Conservation (phyloP, 129 eudicot species). For the Saposhnikovia divaricata region DNA sequence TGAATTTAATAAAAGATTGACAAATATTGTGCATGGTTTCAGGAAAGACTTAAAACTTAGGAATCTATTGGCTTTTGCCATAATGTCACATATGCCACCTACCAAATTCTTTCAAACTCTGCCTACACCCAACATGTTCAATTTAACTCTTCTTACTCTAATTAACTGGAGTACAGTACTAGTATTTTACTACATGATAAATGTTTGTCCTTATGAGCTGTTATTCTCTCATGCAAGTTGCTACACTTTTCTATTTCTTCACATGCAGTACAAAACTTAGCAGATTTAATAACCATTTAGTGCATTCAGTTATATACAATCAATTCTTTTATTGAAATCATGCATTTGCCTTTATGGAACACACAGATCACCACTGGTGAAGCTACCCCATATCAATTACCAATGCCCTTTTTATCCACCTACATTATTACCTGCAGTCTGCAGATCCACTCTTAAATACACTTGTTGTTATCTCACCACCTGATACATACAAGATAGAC, state of each 20-base stretch:
- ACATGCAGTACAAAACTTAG: neutral
- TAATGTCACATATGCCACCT: neutral
- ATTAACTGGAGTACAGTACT: too few species aligned
- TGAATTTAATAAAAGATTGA: neutral
- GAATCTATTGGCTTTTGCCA: neutral
- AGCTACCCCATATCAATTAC: constrained; percentile 6
- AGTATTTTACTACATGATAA: neutral
- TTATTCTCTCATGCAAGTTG: neutral
- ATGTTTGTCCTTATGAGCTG: neutral
- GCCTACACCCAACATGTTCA: neutral
- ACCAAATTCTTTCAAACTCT: neutral
- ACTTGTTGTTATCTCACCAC: neutral
- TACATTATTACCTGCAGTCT: neutral
- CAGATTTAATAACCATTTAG: neutral
- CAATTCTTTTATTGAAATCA: neutral
- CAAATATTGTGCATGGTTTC: neutral
- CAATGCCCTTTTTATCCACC: neutral
- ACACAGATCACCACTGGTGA: neutral
- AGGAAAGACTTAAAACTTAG: neutral
- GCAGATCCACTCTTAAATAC: neutral
- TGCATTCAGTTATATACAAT: neutral
- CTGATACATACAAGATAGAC: neutral
- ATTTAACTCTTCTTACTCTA: neutral
- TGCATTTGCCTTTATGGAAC: neutral
- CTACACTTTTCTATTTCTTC: neutral